phyloP scores from a whole-genome alignment of 441 rosid species.

The Corymbia citriodora region DNA sequence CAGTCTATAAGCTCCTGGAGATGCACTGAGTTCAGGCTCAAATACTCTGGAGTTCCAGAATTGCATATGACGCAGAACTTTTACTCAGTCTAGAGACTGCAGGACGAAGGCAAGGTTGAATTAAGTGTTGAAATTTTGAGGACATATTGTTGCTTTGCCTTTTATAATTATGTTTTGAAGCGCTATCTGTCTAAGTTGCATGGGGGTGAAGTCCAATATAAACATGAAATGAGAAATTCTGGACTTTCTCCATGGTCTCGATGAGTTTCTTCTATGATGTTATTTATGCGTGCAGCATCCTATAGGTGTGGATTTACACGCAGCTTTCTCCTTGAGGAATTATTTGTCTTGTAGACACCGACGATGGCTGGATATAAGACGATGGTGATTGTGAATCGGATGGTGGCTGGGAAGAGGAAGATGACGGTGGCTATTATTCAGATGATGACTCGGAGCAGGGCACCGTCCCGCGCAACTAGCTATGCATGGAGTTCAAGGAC shows the following conservation, averaged over 20 bases:
- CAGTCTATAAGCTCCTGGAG: neutral
- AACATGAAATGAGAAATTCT: neutral
- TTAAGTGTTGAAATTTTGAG: neutral
- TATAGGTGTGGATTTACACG: neutral
- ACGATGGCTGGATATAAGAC: neutral
- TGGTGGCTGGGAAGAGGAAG: neutral
- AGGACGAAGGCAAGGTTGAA: neutral
- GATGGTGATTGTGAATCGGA: neutral
- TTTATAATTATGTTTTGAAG: neutral
- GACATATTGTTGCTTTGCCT: neutral
- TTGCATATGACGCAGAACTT: rapidly evolving
- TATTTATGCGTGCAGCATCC: neutral
- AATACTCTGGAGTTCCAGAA: neutral
- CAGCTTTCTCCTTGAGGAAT: neutral
- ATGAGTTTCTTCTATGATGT: neutral
- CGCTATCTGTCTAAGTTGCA: neutral
- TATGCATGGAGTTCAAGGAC: neutral
- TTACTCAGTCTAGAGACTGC: neutral
- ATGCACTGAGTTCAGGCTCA: neutral
- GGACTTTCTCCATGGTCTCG: neutral
- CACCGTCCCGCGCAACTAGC: too few relatives aligned
- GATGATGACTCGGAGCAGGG: neutral
- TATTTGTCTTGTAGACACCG: neutral
- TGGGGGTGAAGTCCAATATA: neutral
- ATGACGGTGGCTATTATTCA: neutral